Percentiles rank a stretch among this genome's conserved stretches.
phyloP scores from a whole-genome alignment of 129 eudicot genomes.

The Rutidosis leptorrhynchoides region DNA sequence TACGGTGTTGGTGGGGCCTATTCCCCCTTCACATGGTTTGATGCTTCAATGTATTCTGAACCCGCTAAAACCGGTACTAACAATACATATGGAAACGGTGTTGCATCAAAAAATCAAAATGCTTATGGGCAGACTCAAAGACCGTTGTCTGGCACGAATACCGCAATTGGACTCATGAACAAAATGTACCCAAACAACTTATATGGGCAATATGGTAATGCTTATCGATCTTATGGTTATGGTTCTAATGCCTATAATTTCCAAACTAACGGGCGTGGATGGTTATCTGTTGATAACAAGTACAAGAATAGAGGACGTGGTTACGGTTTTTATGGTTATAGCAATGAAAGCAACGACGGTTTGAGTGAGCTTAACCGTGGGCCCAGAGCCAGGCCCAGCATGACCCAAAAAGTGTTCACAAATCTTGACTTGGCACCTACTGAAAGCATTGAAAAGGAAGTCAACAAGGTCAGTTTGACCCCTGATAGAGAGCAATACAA shows the following conservation, averaged over 20 bases:
- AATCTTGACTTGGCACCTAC: conserved; percentile 28
- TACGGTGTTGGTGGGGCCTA: conserved; percentile 48
- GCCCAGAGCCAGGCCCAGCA: conserved; percentile 52
- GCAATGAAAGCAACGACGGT: conserved; percentile 58
- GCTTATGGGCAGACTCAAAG: conserved; percentile 40
- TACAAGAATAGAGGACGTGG: conserved; percentile 61
- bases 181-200: conserved; percentile 45
- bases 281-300: conserved; percentile 55
- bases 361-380: conserved; percentile 68
- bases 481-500: conserved; percentile 64
- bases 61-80: conserved; percentile 33
- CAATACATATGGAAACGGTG: conserved; percentile 10
- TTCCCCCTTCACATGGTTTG: conserved; percentile 58
- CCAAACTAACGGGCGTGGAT: conserved; percentile 45
- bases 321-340: conserved; percentile 44
- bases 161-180: conserved; percentile 43
- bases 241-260: conserved; percentile 51
- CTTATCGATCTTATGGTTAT: conserved; percentile 43
- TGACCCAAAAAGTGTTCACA: conserved; percentile 41
- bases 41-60: conserved; percentile 37
- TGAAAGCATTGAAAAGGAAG: conserved; percentile 25
- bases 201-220: conserved; percentile 44
- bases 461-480: conserved; percentile 24
- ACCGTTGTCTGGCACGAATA: conserved; percentile 44
- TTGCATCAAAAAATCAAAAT: conserved; percentile 49